Evolutionary conservation across 2,329 filamentous ascomycete genomes (phyloP), one percentile per base, ranked within the genome.

Genomic region (Microdochium bolleyi): DNA sequence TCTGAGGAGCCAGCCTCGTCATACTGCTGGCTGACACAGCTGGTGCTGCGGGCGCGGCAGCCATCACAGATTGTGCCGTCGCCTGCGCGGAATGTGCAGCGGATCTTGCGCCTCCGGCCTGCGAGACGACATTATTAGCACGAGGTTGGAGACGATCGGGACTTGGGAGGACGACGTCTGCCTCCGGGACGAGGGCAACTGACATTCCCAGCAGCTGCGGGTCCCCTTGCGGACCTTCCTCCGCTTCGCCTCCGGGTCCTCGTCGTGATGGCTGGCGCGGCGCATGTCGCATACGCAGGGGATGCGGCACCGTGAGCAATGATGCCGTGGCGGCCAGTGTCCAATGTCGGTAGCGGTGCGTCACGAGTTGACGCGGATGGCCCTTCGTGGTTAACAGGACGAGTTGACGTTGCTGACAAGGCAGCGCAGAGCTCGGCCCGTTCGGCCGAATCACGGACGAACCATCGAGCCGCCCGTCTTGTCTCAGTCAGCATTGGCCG

Each of bases 191-290:
- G 27, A 24, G 41, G 49, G 14, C 22, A 7, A 61, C 68, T 70
- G 67, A 73, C 77, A 80, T 62, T 79, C 75, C 76, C 76, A 80
- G 59, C 77, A 79, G 57, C 76, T 79, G 55, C 71, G 72, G 2
- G 77, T 80, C n/a, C 77, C 77, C 55, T 79, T 79, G 19, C 75
- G 73, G 24, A 77, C 59, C 58, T 71, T 76, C 51, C 72, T 67
- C 51, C 72, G 66, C 59, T 71, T 70, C 25, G 63, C 55, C 24
- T 63, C 64, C 14, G 56, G 54, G 21, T 60, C 54, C 24, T 27
- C 53, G 13, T 54, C 54, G 21, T 46, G 9, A 19, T 22, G 10
- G 41, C 19, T 46, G 41, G 27, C 27, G 27, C 27, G 27, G 27
- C 27, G 27, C 27, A 30, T 30, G 5, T 30, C 27, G 11, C 5